A percentile compares a stretch with the other conserved stretches of the same genome.
phyloP scores from a whole-genome alignment of 192 early-diverging fungal genomes.

The Linnemannia schmuckeri region DNA sequence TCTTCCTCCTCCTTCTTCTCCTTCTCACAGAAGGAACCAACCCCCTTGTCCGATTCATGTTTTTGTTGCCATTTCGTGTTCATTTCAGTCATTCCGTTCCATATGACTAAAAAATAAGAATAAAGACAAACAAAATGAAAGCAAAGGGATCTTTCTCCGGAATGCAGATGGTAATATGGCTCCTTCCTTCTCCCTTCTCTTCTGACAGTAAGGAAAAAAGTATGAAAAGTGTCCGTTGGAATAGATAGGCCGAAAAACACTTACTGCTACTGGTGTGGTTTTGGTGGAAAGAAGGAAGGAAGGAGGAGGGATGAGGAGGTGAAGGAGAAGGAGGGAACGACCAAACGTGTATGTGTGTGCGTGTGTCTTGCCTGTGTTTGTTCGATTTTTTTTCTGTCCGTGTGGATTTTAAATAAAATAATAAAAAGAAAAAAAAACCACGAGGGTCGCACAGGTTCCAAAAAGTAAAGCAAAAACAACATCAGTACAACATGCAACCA shows the following conservation, averaged over 20 bases:
- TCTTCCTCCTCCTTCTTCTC: neutral
- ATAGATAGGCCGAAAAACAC: neutral
- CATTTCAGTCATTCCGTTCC: neutral
- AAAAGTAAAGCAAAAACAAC: conserved; percentile 3
- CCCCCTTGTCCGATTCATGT: neutral
- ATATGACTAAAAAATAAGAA: neutral
- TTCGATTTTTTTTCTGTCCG: neutral
- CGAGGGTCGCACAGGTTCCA: neutral
- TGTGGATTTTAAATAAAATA: neutral
- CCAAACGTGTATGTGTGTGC: neutral
- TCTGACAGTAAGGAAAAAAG: neutral
- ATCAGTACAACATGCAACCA: neutral
- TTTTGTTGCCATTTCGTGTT: neutral
- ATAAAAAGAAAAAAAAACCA: neutral
- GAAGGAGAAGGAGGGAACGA: neutral
- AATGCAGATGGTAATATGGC: neutral
- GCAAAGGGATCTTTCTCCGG: neutral
- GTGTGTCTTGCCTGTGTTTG: neutral
- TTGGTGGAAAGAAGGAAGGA: neutral
- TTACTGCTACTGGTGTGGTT: conserved; percentile 1
- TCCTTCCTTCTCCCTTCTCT: too few species aligned
- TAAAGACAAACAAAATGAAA: neutral
- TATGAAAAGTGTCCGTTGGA: neutral
- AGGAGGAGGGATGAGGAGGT: neutral
- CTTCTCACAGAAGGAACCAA: neutral